Evolutionary conservation across 139 green algal genomes (phyloP), one percentile per base, ranked within the genome.

Genomic region (Penium margaritaceum): DNA sequence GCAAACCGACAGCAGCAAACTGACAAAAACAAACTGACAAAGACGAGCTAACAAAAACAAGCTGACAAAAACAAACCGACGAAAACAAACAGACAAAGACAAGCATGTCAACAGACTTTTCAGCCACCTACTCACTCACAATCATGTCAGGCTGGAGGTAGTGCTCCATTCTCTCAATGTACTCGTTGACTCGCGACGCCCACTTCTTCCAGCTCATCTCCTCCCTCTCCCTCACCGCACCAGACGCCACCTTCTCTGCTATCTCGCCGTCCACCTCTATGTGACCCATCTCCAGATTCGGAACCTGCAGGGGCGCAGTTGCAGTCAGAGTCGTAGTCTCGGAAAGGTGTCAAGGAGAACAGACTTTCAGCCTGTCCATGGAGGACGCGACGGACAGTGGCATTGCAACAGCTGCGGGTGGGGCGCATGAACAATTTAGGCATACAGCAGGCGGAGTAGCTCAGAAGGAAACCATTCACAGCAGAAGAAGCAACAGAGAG

Each of bases 261-360:
- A 44, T 37, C 43, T 62, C 43, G 24, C 64, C 64, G n/a, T 72
- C 43, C 41, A 72, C 41, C 39, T 72, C 64, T 27, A 72, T 72
- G 64, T 72, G 64, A n/a, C 64, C 64, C 64, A 72, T 29, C 41
- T 72, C 64, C 30, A 72, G 64, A 29, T 72, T 72, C 19, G 64
- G 64, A n/a, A 72, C n/a, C n/a, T n/a, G n/a, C n/a, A n/a, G n/a
- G n/a, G n/a, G n/a, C n/a, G n/a, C n/a, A n/a, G n/a, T n/a, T n/a
- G n/a, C n/a, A n/a, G n/a, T n/a, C n/a, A n/a, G n/a, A n/a, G n/a
- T n/a, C n/a, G n/a, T n/a, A n/a, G n/a, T n/a, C n/a, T n/a, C n/a
- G n/a, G n/a, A n/a, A n/a, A n/a, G n/a, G n/a, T n/a, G n/a, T n/a
- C n/a, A n/a, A n/a, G n/a, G n/a, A n/a, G n/a, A n/a, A n/a, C n/a